Evolutionary conservation across 169 alveolate species (phyloP).

Genomic region (Condylostoma magnum): DNA sequence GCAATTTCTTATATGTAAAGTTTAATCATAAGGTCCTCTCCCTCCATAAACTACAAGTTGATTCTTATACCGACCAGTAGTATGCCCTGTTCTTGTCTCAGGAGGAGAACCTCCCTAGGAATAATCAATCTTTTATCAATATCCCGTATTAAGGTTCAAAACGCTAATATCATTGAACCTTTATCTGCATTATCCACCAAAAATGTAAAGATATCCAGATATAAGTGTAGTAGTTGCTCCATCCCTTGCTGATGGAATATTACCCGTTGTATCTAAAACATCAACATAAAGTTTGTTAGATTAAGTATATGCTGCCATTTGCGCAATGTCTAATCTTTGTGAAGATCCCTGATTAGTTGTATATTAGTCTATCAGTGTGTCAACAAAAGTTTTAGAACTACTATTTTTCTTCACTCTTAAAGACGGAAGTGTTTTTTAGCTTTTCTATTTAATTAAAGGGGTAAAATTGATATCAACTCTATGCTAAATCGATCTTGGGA

Average conservation of each 20-base stretch:
- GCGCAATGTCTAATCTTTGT: no score
- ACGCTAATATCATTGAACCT: background rate
- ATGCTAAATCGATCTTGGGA: no score
- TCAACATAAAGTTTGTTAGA: no score
- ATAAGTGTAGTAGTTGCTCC: background rate
- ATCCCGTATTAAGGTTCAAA: background rate
- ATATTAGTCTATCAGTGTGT: no score
- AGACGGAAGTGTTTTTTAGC: no score
- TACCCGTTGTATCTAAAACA: constrained; percentile 3
- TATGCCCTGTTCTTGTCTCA: constrained; percentile 9
- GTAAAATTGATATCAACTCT: no score
- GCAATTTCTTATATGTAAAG: background rate
- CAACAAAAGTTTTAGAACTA: no score
- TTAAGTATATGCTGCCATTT: no score
- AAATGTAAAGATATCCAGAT: background rate
- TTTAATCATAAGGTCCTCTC: background rate
- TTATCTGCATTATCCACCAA: constrained; percentile 5
- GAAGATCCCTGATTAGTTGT: no score
- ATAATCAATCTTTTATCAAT: background rate
- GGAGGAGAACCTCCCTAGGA: constrained; percentile 1
- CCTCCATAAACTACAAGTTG: constrained; percentile 29
- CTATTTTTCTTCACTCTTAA: no score
- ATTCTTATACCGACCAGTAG: background rate
- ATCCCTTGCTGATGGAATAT: constrained; percentile 8
- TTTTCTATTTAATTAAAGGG: no score